Conservation (phyloP, 306 rosid genomes). For the Fragaria nilgerrensis region DNA sequence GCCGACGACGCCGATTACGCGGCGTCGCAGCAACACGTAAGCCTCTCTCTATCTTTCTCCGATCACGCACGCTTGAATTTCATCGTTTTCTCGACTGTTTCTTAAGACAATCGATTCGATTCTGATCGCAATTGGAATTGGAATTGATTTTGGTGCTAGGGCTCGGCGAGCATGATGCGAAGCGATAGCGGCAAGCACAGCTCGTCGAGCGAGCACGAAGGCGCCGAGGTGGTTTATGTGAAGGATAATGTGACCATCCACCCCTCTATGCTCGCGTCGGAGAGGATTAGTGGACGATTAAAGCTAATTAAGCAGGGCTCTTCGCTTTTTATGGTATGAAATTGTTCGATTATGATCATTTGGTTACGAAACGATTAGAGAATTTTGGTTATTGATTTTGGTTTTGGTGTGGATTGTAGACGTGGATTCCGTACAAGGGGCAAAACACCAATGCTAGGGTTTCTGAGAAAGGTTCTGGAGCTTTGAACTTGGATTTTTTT, state of each 20-base stretch:
- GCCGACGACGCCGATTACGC: slow-evolving; percentile 98
- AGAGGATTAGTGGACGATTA: slow-evolving; percentile 86
- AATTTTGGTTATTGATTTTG: neutral
- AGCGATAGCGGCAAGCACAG: slow-evolving; percentile 62
- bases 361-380: neutral
- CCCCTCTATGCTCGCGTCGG: slow-evolving; percentile 78
- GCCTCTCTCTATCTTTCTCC: neutral
- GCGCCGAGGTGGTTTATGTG: slow-evolving; percentile 61
- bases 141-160: slow-evolving; percentile 35
- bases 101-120: neutral
- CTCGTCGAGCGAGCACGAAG: slow-evolving; percentile 65
- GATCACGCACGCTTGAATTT: neutral
- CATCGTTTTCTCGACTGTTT: neutral
- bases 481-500: slow-evolving; percentile 16
- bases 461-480: slow-evolving; percentile 70
- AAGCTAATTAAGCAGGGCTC: slow-evolving; percentile 78
- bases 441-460: slow-evolving; percentile 61
- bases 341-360: neutral
- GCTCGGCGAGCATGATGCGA: slow-evolving; percentile 60
- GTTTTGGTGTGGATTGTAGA: slow-evolving; percentile 40
- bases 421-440: slow-evolving; percentile 87
- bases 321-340: slow-evolving; percentile 64
- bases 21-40: slow-evolving; percentile 85
- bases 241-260: slow-evolving; percentile 97
- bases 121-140: slow-evolving; percentile 4